These are phyloP conservation scores for Fusarium coicis DNA, from an alignment of 2,329 filamentous ascomycete species.

Conservation along the genomic window DNA sequence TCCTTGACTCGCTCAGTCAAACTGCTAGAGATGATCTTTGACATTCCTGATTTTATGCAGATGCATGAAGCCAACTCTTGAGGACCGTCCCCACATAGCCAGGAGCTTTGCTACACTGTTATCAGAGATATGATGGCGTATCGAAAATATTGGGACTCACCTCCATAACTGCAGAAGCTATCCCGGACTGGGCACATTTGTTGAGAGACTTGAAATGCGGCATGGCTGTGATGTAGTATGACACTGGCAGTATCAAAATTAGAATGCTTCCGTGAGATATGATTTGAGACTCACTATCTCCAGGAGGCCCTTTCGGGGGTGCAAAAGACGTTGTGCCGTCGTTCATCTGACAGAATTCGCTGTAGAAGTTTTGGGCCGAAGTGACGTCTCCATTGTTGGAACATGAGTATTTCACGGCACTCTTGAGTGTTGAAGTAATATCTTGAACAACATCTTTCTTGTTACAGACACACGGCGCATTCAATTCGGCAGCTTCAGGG, in stretches of 20 bases:
- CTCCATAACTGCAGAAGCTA: conserved; percentile 55
- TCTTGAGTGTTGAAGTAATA: conserved; percentile 57
- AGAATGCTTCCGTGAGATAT: neutral
- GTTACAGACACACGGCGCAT: conserved; percentile 63
- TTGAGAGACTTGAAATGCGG: conserved; percentile 57
- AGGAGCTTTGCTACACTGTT: conserved; percentile 43
- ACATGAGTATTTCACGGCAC: conserved; percentile 57
- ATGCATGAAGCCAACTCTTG: conserved; percentile 63
- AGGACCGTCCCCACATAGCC: conserved; percentile 58
- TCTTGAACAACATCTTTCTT: conserved; percentile 60
- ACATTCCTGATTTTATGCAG: conserved; percentile 62
- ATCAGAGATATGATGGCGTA: neutral
- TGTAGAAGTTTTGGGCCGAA: conserved; percentile 61
- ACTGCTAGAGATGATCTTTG: conserved; percentile 53
- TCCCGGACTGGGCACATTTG: conserved; percentile 56
- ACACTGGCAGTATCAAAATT: conserved; percentile 50
- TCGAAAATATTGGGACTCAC: conserved; percentile 44
- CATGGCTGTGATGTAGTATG: conserved; percentile 65
- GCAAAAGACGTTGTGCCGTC: conserved; percentile 62
- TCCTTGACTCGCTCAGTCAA: conserved; percentile 58
- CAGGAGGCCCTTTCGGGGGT: conserved; percentile 57
- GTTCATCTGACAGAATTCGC: conserved; percentile 63
- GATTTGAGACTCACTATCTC: conserved; percentile 56
- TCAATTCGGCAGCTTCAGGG: conserved; percentile 52
- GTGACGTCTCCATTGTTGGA: conserved; percentile 58